Percentiles rank a stretch among this genome's conserved stretches.
Evolutionary conservation across 2,329 filamentous ascomycete genomes (phyloP).

Genomic region (Scedosporium boydii): DNA sequence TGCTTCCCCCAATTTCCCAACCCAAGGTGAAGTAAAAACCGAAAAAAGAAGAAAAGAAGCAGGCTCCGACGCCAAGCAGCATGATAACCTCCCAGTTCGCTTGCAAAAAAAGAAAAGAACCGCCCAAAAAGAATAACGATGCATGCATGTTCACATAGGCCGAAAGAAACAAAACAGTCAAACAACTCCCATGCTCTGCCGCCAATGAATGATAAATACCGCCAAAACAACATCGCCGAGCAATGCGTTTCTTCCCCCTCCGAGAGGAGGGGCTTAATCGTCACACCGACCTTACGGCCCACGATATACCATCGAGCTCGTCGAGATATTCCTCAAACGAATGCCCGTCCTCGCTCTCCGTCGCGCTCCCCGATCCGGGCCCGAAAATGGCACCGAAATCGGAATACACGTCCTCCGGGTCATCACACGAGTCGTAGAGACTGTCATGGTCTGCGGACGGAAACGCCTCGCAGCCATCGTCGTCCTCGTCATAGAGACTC

Average conservation of each 20-base stretch:
- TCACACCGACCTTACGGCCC: conserved; percentile 18
- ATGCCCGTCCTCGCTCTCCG: conserved; percentile 24
- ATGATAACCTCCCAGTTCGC: neutral
- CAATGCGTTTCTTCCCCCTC: neutral
- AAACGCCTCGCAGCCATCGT: conserved; percentile 39
- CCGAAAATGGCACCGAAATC: conserved; percentile 45
- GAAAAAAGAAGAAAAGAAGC: neutral
- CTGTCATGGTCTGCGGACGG: conserved; percentile 35
- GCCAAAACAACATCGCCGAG: neutral
- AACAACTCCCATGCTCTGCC: neutral
- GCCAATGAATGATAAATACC: neutral
- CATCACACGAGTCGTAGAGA: conserved; percentile 30
- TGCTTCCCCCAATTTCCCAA: neutral
- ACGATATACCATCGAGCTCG: conserved; percentile 45
- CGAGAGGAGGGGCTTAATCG: neutral
- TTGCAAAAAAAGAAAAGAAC: neutral
- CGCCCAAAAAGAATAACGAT: neutral
- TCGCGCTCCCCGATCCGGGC: conserved; percentile 14
- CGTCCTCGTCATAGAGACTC: conserved; percentile 16
- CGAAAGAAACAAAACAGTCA: neutral
- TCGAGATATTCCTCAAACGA: conserved; percentile 47
- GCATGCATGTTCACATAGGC: neutral
- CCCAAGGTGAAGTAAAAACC: neutral
- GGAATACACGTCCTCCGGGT: conserved; percentile 42
- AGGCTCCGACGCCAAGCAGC: neutral